Conservation (phyloP, 2,329 filamentous ascomycete genomes). For the Boeremia lycopersici region DNA sequence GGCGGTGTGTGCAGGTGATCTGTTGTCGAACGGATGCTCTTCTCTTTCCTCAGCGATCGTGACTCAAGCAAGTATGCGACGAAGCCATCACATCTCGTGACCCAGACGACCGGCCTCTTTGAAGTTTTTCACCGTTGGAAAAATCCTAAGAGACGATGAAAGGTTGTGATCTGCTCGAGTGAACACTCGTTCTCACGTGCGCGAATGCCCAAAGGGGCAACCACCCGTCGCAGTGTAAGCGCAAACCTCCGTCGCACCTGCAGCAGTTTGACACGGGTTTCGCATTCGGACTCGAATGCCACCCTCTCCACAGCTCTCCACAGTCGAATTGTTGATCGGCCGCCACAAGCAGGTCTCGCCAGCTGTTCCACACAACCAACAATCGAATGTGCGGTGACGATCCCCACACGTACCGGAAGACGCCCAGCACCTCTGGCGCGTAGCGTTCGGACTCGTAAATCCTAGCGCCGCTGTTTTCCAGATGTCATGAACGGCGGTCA, state of each 20-base stretch:
- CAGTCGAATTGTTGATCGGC: background rate
- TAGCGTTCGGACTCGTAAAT: background rate
- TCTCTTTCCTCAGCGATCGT: background rate
- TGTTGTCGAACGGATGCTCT: conserved; percentile 4
- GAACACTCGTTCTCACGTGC: conserved; percentile 18
- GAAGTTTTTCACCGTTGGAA: too few relatives aligned
- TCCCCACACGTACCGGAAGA: conserved; percentile 17
- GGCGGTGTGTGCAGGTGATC: conserved; percentile 14
- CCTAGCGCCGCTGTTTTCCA: conserved; percentile 6
- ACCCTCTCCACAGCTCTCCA: background rate
- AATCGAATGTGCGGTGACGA: conserved; percentile 10
- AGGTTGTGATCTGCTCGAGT: background rate
- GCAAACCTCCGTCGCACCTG: conserved; percentile 4
- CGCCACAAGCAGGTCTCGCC: background rate
- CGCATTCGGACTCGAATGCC: background rate
- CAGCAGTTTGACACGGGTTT: conserved; percentile 1
- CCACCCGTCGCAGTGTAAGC: background rate
- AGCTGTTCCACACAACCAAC: conserved; percentile 5
- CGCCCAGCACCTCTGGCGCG: conserved; percentile 7
- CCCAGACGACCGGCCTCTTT: background rate
- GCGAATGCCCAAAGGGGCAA: background rate
- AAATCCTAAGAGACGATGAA: background rate
- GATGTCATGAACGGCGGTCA: conserved; percentile 12
- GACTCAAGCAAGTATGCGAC: background rate
- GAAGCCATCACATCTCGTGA: background rate